phyloP scores from a whole-genome alignment of 176 grass and related monocot genomes.

The Ampelocalamus luodianensis region DNA sequence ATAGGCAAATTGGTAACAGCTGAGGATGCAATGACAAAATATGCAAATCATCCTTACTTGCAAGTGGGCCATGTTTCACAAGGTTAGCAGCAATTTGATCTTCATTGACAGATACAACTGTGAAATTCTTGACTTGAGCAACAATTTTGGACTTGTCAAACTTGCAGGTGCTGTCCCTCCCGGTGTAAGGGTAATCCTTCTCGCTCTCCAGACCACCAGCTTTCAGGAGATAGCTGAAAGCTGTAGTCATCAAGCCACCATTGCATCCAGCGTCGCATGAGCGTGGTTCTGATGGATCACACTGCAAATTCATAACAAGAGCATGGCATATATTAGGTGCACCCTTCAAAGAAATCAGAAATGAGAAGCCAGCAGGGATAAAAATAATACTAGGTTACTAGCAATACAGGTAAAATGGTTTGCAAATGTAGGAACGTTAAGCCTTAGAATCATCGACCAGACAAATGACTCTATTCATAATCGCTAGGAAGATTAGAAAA shows the following conservation, averaged over 20 bases:
- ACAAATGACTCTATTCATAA: not conserved
- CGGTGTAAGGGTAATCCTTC: constrained; percentile 75
- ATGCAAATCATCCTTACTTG: constrained; percentile 60
- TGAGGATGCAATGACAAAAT: not conserved
- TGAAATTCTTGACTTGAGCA: constrained; percentile 74
- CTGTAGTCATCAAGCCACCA: constrained; percentile 88
- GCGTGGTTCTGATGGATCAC: constrained; percentile 65
- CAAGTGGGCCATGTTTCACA: constrained; percentile 77
- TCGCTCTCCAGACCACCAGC: constrained; percentile 69
- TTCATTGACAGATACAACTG: constrained; percentile 65
- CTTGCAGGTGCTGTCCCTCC: constrained; percentile 55
- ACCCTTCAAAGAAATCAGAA: constrained; percentile 10
- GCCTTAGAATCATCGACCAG: not conserved
- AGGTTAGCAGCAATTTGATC: constrained; percentile 84
- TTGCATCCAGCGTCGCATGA: constrained; percentile 79
- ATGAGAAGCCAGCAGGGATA: not conserved
- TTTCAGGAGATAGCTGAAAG: constrained; percentile 74
- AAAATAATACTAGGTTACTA: not conserved
- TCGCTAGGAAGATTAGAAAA: not conserved
- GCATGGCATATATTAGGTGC: not conserved
- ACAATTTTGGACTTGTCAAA: constrained; percentile 85
- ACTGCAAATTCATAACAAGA: constrained; percentile 52
- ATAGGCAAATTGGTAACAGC: not conserved
- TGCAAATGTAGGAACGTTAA: not conserved
- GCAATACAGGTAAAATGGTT: not conserved